Percentiles rank a stretch among this genome's conserved stretches.
phyloP scores from a whole-genome alignment of 768 basidiomycete genomes.

The Tylopilus rubrobrunneus region DNA sequence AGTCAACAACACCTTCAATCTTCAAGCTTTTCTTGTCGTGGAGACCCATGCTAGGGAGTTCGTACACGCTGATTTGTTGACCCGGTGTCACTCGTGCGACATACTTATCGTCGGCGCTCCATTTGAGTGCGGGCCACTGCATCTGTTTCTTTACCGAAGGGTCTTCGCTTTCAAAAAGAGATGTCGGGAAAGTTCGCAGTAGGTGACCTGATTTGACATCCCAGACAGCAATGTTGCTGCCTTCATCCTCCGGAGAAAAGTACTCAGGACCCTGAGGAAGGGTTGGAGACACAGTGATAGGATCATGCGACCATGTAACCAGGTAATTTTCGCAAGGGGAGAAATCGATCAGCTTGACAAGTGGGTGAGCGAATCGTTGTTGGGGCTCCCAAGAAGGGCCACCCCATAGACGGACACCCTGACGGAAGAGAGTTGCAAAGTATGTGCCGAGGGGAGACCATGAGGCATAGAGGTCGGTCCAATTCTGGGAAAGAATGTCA shows the following conservation, averaged over 20 bases:
- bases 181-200: conserved; percentile 84
- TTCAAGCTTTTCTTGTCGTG: conserved; percentile 96
- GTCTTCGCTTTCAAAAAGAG: conserved; percentile 55
- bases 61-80: conserved; percentile 94
- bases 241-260: conserved; percentile 93
- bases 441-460: conserved; percentile 99
- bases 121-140: conserved; percentile 95
- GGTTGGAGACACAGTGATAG: conserved; percentile 81
- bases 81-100: conserved; percentile 87
- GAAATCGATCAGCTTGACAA: conserved; percentile 95
- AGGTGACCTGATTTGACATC: conserved; percentile 92
- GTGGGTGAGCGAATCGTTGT: conserved; percentile 90
- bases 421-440: conserved; percentile 88
- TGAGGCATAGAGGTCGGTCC: conserved; percentile 94
- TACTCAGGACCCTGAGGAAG: conserved; percentile 78
- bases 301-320: conserved; percentile 96
- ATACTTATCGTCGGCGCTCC: conserved; percentile 95
- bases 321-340: conserved; percentile 96
- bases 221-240: conserved; percentile 97
- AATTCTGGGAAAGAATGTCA: conserved; percentile 52
- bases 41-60: conserved; percentile 89
- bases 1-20: conserved; percentile 95
- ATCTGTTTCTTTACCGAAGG: conserved; percentile 69
- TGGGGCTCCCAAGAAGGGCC: conserved; percentile 86
- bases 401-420: conserved; percentile 95